Evolutionary conservation across 805 yeast genomes (phyloP).

Genomic region (Saturnispora besseyi): DNA sequence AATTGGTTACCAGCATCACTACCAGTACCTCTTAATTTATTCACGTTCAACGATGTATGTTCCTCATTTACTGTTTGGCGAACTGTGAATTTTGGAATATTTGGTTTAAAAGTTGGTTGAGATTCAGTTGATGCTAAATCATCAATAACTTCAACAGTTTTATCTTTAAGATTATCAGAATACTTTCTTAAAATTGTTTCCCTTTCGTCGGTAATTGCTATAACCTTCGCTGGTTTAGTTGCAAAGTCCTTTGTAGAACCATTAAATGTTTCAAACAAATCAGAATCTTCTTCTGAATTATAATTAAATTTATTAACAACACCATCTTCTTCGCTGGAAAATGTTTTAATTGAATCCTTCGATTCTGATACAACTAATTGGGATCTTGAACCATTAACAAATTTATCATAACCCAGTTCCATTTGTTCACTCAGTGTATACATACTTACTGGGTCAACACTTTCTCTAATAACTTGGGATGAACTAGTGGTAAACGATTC

Average conservation of each 20-base stretch:
- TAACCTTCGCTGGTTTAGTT: neutral
- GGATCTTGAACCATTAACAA: neutral
- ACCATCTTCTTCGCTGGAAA: conserved; percentile 11
- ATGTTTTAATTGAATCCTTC: conserved; percentile 9
- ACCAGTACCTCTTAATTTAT: neutral
- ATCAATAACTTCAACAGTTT: neutral
- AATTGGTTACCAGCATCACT: neutral
- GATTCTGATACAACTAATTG: neutral
- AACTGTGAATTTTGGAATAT: conserved; percentile 1
- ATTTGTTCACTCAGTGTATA: neutral
- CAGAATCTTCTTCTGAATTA: conserved; percentile 5
- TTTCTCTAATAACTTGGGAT: neutral
- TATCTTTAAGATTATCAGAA: neutral
- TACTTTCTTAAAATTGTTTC: neutral
- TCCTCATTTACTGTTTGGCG: neutral
- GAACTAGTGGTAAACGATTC: conserved; percentile 3
- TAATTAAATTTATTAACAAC: neutral
- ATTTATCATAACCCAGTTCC: neutral
- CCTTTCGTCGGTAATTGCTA: neutral
- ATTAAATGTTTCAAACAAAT: conserved; percentile 12
- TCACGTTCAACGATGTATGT: conserved; percentile 1
- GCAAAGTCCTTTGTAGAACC: conserved; percentile 12
- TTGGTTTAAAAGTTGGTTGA: neutral
- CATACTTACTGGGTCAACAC: neutral
- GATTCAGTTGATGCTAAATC: neutral